A percentile compares a stretch with the other conserved stretches of the same genome.
These are phyloP conservation scores for Dactylellina cionopaga DNA, from an alignment of 2,329 filamentous ascomycete species.

Conservation along the genomic window DNA sequence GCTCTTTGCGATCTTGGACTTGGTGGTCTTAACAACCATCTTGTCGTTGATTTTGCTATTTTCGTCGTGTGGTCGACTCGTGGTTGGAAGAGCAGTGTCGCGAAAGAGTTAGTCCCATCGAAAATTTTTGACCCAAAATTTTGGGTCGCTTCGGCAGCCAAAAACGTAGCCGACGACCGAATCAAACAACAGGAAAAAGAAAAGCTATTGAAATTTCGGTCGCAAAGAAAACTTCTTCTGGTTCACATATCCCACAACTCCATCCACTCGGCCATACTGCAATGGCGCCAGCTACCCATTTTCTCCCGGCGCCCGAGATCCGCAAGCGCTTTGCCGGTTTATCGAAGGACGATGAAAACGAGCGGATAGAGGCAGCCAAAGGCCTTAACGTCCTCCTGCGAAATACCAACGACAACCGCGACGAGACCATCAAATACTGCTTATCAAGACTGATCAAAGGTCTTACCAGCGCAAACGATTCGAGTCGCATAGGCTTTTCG, in stretches of 20 bases:
- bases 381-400: conserved; percentile 31
- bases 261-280: not conserved
- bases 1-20: conserved; percentile 43
- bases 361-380: conserved; percentile 43
- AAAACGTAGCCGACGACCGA: conserved; percentile 40
- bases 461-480: conserved; percentile 88
- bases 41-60: conserved; percentile 15
- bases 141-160: conserved; percentile 39
- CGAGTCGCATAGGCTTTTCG: conserved; percentile 87
- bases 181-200: conserved; percentile 24
- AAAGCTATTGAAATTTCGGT: conserved; percentile 23
- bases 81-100: conserved; percentile 26
- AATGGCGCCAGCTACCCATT: conserved; percentile 37
- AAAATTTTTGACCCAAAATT: conserved; percentile 40
- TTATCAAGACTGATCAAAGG: conserved; percentile 77
- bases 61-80: not conserved
- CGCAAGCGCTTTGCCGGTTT: conserved; percentile 40
- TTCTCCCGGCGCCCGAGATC: conserved; percentile 34
- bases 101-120: conserved; percentile 39
- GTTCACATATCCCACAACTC: not conserved
- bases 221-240: conserved; percentile 19
- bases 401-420: conserved; percentile 39
- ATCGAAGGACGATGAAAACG: conserved; percentile 48
- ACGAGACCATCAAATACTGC: conserved; percentile 44
- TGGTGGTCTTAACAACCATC: conserved; percentile 39